phyloP scores from a whole-genome alignment of 108 stramenopile species.

The Thalassiosira profunda region DNA sequence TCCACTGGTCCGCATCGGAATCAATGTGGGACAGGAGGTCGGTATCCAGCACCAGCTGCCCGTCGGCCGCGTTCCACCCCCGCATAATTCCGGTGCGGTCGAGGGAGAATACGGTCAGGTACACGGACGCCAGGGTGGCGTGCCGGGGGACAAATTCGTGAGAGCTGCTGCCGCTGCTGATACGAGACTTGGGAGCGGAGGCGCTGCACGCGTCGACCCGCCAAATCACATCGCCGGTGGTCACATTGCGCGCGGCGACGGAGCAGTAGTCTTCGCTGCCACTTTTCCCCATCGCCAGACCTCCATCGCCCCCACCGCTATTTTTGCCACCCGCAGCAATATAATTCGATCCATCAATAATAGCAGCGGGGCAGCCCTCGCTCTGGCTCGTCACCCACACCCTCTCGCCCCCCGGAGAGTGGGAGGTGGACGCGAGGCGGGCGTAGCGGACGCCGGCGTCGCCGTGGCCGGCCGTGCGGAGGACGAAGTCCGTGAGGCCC shows the following conservation, averaged over 20 bases:
- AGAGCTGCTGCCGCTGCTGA: background rate
- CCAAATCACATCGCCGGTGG: conserved; percentile 62
- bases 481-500: conserved; percentile 72
- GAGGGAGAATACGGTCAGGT: conserved; percentile 41
- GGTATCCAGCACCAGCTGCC: conserved; percentile 54
- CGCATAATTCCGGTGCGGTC: conserved; percentile 58
- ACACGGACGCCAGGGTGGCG: conserved; percentile 40
- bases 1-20: background rate
- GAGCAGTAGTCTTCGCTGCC: conserved; percentile 57
- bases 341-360: background rate
- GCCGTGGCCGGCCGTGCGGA: conserved; percentile 85
- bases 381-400: conserved; percentile 40
- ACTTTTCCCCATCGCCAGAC: background rate
- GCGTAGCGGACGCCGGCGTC: conserved; percentile 31
- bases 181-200: too few species aligned
- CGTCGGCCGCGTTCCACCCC: conserved; percentile 51
- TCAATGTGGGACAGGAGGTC: conserved; percentile 10
- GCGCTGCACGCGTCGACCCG: conserved; percentile 69
- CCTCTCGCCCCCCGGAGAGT: background rate
- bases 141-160: conserved; percentile 16
- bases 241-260: conserved; percentile 54
- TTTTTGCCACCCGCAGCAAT: background rate
- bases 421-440: background rate
- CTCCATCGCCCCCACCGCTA: background rate
- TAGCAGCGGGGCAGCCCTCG: conserved; percentile 14